A percentile compares a stretch with the other conserved stretches of the same genome.
phyloP scores from a whole-genome alignment of 768 basidiomycete species.

The Mycena rosella region DNA sequence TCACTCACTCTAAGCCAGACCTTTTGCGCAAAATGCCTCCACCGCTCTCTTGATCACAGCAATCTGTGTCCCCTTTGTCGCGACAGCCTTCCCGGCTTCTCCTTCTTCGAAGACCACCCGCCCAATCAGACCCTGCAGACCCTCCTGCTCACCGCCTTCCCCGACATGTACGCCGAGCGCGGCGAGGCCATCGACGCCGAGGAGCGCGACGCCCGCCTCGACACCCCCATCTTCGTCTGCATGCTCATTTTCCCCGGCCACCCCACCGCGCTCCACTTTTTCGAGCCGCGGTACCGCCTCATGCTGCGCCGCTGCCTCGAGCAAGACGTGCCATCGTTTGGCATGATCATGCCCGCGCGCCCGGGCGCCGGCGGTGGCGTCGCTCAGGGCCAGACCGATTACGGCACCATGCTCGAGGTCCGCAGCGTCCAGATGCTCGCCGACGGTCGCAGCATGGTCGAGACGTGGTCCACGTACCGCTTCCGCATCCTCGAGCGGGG shows the following conservation, averaged over 20 bases:
- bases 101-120: constrained; percentile 86
- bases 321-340: constrained; percentile 81
- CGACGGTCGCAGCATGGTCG: constrained; percentile 91
- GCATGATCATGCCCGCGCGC: constrained; percentile 88
- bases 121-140: constrained; percentile 78
- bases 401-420: constrained; percentile 96
- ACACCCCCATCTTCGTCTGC: constrained; percentile 93
- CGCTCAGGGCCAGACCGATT: constrained; percentile 65
- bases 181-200: constrained; percentile 75
- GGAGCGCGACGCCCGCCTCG: constrained; percentile 81
- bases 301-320: constrained; percentile 98
- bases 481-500: constrained; percentile 91
- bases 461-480: constrained; percentile 72
- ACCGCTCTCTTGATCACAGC: constrained; percentile 91
- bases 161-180: constrained; percentile 71
- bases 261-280: constrained; percentile 92
- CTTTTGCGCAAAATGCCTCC: constrained; percentile 91
- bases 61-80: constrained; percentile 89
- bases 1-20: constrained; percentile 64
- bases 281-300: constrained; percentile 94
- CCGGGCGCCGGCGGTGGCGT: constrained; percentile 55
- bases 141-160: constrained; percentile 79
- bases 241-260: constrained; percentile 92
- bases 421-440: constrained; percentile 86
- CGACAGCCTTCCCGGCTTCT: constrained; percentile 76